A percentile compares a stretch with the other conserved stretches of the same genome.
Conservation (phyloP, 345 rosid species). For the Hibiscus syriacus region DNA sequence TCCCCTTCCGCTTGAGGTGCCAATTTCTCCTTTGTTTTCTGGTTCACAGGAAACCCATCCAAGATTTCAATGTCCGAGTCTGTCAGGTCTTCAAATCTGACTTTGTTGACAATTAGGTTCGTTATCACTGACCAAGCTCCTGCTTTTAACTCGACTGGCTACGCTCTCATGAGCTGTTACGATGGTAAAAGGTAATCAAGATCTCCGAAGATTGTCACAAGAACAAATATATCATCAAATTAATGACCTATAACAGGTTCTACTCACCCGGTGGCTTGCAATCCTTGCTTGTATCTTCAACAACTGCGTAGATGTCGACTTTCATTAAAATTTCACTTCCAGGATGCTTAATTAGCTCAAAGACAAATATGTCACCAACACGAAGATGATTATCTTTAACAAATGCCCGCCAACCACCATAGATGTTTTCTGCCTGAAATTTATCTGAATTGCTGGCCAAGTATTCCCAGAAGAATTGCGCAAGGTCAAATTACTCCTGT, state of each 20-base stretch:
- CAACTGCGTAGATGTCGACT: background rate
- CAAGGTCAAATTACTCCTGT: background rate
- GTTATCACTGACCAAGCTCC: background rate
- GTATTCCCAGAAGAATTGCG: background rate
- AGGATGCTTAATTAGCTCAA: background rate
- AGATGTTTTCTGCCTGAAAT: too few relatives aligned
- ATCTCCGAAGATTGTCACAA: background rate
- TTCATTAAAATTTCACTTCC: background rate
- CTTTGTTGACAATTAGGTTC: background rate
- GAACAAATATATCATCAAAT: background rate
- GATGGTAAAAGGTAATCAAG: background rate
- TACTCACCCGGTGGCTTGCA: background rate
- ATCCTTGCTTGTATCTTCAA: background rate
- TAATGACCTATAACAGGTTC: background rate
- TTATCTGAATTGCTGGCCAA: too few relatives aligned
- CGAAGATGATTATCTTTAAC: background rate
- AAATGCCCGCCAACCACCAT: background rate
- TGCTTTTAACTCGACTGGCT: background rate
- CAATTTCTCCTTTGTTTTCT: background rate
- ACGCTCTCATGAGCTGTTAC: background rate
- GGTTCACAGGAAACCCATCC: background rate
- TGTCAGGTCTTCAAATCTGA: background rate
- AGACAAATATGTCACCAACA: slow-evolving; percentile 7
- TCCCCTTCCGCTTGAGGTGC: background rate
- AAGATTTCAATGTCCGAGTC: background rate